A percentile compares a stretch with the other conserved stretches of the same genome.
These are phyloP conservation scores for Phaseolus coccineus DNA, from an alignment of 331 rosid species.

Conservation along the genomic window DNA sequence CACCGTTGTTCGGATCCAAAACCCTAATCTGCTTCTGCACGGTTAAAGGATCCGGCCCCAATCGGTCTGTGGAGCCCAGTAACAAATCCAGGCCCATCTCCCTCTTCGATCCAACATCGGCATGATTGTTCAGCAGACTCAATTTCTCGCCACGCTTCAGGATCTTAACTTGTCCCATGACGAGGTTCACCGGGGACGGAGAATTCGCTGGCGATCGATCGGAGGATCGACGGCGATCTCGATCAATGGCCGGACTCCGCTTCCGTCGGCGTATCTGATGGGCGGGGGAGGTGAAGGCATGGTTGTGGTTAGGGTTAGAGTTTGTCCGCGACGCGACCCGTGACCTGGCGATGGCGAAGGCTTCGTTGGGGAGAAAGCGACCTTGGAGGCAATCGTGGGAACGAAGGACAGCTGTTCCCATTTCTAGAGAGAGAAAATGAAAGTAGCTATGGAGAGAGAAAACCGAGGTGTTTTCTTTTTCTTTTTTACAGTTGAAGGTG, in stretches of 20 bases:
- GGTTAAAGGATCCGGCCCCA: conserved; percentile 77
- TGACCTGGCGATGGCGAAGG: conserved; percentile 37
- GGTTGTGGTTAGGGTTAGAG: conserved; percentile 41
- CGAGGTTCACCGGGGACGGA: conserved; percentile 41
- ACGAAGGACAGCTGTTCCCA: conserved; percentile 66
- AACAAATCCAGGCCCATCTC: conserved; percentile 43
- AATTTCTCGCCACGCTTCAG: conserved; percentile 70
- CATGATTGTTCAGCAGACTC: conserved; percentile 27
- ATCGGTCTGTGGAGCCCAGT: conserved; percentile 66
- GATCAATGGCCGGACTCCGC: conserved; percentile 55
- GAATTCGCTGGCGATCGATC: conserved; percentile 22
- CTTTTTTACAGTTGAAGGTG: background rate
- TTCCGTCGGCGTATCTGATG: conserved; percentile 58
- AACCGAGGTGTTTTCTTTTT: background rate
- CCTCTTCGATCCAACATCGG: background rate
- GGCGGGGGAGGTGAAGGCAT: conserved; percentile 27
- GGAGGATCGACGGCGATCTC: conserved; percentile 24
- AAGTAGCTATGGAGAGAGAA: background rate
- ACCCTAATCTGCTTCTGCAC: conserved; percentile 66
- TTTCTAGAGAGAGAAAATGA: conserved; percentile 23
- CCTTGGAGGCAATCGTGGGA: conserved; percentile 61
- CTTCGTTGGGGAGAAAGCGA: conserved; percentile 53
- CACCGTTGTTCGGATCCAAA: conserved; percentile 60
- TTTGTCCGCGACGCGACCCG: conserved; percentile 41
- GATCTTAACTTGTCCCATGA: conserved; percentile 71